These are phyloP conservation scores for Anacardium occidentale DNA, from an alignment of 345 rosid species.

Conservation along the genomic window DNA sequence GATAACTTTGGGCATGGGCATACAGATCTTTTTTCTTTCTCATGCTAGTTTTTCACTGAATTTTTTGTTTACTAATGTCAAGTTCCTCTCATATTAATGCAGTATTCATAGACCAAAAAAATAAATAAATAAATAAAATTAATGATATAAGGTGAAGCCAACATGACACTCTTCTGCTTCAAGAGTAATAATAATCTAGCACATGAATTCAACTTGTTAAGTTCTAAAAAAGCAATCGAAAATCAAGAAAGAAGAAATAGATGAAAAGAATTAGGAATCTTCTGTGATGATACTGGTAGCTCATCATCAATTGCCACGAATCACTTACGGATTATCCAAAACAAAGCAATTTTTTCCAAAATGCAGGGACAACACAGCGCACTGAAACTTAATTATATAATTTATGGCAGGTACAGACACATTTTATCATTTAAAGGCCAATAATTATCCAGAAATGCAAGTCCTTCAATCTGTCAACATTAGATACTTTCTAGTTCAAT, in stretches of 20 bases:
- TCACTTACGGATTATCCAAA: not conserved
- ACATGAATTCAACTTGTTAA: constrained; percentile 12
- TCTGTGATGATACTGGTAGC: not conserved
- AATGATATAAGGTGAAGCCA: not conserved
- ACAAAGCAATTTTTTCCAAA: not conserved
- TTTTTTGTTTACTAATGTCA: too few species aligned
- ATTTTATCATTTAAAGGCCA: not conserved
- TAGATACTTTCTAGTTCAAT: not conserved
- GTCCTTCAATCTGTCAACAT: not conserved
- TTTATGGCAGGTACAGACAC: not conserved
- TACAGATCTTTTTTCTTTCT: too few species aligned
- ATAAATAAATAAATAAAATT: not conserved
- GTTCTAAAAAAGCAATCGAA: not conserved
- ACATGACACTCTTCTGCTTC: not conserved
- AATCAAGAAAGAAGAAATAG: not conserved
- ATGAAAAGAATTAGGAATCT: not conserved
- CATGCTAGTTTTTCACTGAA: too few species aligned
- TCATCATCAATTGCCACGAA: not conserved
- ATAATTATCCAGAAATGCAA: not conserved
- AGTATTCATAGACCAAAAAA: too few species aligned
- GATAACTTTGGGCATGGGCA: too few species aligned
- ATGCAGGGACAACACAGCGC: not conserved
- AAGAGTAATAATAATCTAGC: not conserved
- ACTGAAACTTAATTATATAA: not conserved
- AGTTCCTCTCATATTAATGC: too few species aligned